phyloP scores from a whole-genome alignment of 2,329 filamentous ascomycete species.

The Botrytis paeoniae region DNA sequence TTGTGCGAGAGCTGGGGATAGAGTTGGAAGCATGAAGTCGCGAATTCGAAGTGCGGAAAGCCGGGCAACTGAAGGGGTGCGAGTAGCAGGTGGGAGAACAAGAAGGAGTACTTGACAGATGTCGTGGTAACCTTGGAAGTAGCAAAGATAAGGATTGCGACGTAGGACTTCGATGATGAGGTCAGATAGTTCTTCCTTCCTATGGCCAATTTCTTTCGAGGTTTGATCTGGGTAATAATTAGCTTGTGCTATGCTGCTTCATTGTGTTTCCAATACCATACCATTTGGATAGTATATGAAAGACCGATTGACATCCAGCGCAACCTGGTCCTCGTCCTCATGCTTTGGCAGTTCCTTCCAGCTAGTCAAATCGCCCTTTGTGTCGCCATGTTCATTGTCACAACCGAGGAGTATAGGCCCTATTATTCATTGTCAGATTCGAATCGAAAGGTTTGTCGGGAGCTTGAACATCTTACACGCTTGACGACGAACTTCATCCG shows the following conservation, averaged over 20 bases:
- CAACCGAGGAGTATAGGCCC: slow-evolving; percentile 61
- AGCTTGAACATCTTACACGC: slow-evolving; percentile 64
- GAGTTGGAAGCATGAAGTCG: slow-evolving; percentile 93
- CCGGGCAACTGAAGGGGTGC: slow-evolving; percentile 66
- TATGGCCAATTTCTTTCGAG: slow-evolving; percentile 62
- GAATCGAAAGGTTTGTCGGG: neutral
- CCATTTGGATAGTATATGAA: slow-evolving; percentile 93
- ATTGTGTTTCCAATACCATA: slow-evolving; percentile 44
- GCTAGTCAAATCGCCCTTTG: slow-evolving; percentile 28
- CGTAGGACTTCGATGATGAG: slow-evolving; percentile 81
- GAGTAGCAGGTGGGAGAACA: slow-evolving; percentile 65
- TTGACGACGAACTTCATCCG: slow-evolving; percentile 63
- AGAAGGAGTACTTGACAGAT: slow-evolving; percentile 94
- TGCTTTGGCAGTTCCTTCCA: slow-evolving; percentile 64
- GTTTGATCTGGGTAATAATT: slow-evolving; percentile 56
- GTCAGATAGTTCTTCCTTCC: slow-evolving; percentile 73
- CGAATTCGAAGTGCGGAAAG: slow-evolving; percentile 87
- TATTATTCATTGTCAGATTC: slow-evolving; percentile 38
- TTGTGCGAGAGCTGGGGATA: slow-evolving; percentile 77
- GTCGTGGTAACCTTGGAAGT: slow-evolving; percentile 98
- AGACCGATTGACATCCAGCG: slow-evolving; percentile 89
- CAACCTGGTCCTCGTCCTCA: slow-evolving; percentile 84
- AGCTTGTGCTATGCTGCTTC: slow-evolving; percentile 24
- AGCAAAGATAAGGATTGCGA: slow-evolving; percentile 77
- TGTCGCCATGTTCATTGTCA: slow-evolving; percentile 24